phyloP scores from a whole-genome alignment of 495 filamentous ascomycete genomes.

The Hypoxylon fragiforme region DNA sequence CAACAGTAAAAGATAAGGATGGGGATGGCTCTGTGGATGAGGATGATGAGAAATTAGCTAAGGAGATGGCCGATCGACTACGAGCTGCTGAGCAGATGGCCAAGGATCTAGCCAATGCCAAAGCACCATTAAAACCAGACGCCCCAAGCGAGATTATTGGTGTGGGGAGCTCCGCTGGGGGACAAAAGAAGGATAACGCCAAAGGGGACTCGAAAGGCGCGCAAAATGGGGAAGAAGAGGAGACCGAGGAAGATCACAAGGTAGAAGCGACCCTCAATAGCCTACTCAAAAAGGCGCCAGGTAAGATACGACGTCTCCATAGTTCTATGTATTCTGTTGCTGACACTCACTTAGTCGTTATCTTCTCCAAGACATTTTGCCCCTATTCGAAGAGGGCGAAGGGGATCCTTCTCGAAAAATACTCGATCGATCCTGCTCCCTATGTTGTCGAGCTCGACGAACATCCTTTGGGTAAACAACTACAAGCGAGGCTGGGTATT shows the following conservation, averaged over 20 bases:
- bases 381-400: conserved; percentile 84
- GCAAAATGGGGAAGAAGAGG: conserved; percentile 47
- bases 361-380: conserved; percentile 95
- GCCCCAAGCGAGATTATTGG: conserved; percentile 49
- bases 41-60: conserved; percentile 45
- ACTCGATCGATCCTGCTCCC: conserved; percentile 78
- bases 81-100: conserved; percentile 57
- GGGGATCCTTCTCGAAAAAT: conserved; percentile 74
- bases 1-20: conserved; percentile 43
- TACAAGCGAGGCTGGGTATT: conserved; percentile 70
- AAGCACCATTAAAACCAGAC: conserved; percentile 58
- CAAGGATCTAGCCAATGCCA: conserved; percentile 57
- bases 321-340: background rate
- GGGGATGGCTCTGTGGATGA: conserved; percentile 51
- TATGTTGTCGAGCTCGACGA: conserved; percentile 90
- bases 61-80: conserved; percentile 49
- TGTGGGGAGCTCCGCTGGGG: conserved; percentile 62
- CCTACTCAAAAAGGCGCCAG: conserved; percentile 79
- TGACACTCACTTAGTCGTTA: conserved; percentile 65
- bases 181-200: conserved; percentile 56
- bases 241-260: conserved; percentile 60
- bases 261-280: conserved; percentile 66
- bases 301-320: conserved; percentile 65
- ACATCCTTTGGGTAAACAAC: conserved; percentile 68
- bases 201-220: conserved; percentile 35